phyloP scores from a whole-genome alignment of 1,139 yeast genomes.

The Saccharomyces hybrid region DNA sequence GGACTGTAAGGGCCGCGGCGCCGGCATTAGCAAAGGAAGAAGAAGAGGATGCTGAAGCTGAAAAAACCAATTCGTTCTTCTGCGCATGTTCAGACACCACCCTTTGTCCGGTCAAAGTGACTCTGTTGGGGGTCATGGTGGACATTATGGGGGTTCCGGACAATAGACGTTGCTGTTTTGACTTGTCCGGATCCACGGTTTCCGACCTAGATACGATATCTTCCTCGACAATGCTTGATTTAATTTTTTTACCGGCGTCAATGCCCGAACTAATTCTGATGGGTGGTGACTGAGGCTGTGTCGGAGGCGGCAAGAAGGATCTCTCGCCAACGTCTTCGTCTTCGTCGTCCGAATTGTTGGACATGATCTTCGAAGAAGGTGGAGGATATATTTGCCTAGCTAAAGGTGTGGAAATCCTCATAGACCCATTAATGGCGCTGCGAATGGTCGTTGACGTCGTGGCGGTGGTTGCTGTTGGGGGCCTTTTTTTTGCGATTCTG shows the following conservation, averaged over 20 bases:
- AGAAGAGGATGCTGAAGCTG: conserved; percentile 6
- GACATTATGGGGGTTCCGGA: conserved; percentile 28
- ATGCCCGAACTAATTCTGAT: conserved; percentile 33
- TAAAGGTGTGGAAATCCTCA: conserved; percentile 34
- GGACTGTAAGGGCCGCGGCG: not conserved
- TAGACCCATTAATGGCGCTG: conserved; percentile 15
- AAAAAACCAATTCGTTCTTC: conserved; percentile 1
- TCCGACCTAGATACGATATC: conserved; percentile 33
- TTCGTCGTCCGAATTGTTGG: conserved; percentile 28
- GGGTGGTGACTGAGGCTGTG: conserved; percentile 34
- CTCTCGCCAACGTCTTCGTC: no score
- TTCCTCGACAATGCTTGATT: conserved; percentile 18
- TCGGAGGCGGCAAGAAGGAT: conserved; percentile 32
- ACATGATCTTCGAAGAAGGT: conserved; percentile 12
- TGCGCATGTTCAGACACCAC: conserved; percentile 24
- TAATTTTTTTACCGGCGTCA: conserved; percentile 22
- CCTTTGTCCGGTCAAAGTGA: conserved; percentile 28
- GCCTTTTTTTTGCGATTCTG: conserved; percentile 27
- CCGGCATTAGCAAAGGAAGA: conserved; percentile 8
- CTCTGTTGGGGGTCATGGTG: conserved; percentile 30
- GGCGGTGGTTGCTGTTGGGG: conserved; percentile 6
- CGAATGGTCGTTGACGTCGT: conserved; percentile 11
- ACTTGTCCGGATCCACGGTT: conserved; percentile 33
- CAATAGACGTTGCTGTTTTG: conserved; percentile 29
- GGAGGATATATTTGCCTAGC: conserved; percentile 35